Percentiles rank a stretch among this genome's conserved stretches.
phyloP scores from a whole-genome alignment of 352 stramenopile genomes.

The Phytopythium helicoides region DNA sequence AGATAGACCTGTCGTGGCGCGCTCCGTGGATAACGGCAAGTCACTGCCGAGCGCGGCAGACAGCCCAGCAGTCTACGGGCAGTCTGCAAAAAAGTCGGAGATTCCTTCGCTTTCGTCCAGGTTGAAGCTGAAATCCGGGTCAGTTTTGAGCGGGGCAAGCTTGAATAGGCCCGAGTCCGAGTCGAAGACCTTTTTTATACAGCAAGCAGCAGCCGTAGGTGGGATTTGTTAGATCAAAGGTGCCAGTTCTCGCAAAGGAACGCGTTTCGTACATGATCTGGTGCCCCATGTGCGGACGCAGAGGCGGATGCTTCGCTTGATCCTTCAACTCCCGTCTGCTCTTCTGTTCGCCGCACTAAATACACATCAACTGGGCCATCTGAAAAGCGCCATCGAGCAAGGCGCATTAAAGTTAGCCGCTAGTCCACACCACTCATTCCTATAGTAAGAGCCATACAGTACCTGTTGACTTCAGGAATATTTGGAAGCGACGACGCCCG shows the following conservation, averaged over 20 bases:
- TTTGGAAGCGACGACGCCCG: constrained; percentile 90
- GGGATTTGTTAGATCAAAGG: not conserved
- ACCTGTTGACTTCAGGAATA: constrained; percentile 92
- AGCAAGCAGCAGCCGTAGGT: no score
- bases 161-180: constrained; percentile 84
- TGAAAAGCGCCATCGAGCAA: constrained; percentile 8
- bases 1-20: constrained; percentile 9
- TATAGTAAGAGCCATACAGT: not conserved
- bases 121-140: constrained; percentile 90
- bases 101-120: constrained; percentile 85
- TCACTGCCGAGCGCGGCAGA: constrained; percentile 2
- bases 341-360: constrained; percentile 74
- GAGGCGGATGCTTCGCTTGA: constrained; percentile 13
- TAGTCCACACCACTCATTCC: not conserved
- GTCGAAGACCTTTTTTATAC: constrained; percentile 69
- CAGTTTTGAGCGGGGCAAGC: constrained; percentile 81
- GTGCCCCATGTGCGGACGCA: constrained; percentile 28
- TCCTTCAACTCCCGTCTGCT: constrained; percentile 29
- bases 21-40: not conserved
- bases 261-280: constrained; percentile 47
- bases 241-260: not conserved
- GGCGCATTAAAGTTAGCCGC: not conserved
- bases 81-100: constrained; percentile 86
- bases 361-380: constrained; percentile 90
- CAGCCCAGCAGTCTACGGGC: constrained; percentile 25